Percentiles rank a stretch among this genome's conserved stretches.
Conservation (phyloP, 495 filamentous ascomycete species). For the Neurospora discreta region DNA sequence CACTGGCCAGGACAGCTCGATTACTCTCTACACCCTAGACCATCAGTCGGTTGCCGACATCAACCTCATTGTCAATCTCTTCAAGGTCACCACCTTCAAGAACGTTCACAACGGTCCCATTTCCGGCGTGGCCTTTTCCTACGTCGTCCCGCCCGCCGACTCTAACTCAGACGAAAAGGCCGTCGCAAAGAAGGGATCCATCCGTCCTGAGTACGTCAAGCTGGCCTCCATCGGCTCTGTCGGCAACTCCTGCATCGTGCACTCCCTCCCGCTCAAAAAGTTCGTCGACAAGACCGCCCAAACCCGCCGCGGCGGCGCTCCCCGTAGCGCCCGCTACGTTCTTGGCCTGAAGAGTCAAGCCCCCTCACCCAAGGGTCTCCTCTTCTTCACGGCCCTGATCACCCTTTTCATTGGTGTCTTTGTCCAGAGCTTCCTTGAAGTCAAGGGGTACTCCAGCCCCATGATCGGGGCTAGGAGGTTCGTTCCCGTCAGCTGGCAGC, state of each 20-base stretch:
- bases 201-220: slow-evolving; percentile 51
- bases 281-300: slow-evolving; percentile 33
- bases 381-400: slow-evolving; percentile 39
- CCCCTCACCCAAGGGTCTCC: slow-evolving; percentile 33
- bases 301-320: slow-evolving; percentile 31
- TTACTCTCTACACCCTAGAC: slow-evolving; percentile 66
- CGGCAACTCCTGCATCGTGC: slow-evolving; percentile 74
- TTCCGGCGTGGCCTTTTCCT: slow-evolving; percentile 73
- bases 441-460: slow-evolving; percentile 49
- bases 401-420: slow-evolving; percentile 48
- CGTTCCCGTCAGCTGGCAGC: slow-evolving; percentile 19
- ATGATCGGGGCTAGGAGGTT: slow-evolving; percentile 33
- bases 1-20: slow-evolving; percentile 70
- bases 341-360: slow-evolving; percentile 47
- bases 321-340: slow-evolving; percentile 49
- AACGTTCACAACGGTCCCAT: slow-evolving; percentile 76
- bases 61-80: slow-evolving; percentile 46
- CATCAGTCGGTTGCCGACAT: slow-evolving; percentile 31
- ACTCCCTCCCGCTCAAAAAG: slow-evolving; percentile 61
- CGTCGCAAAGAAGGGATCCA: slow-evolving; percentile 10
- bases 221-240: slow-evolving; percentile 71
- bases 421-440: slow-evolving; percentile 55
- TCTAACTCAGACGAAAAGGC: slow-evolving; percentile 11
- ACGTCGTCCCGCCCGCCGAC: slow-evolving; percentile 44
- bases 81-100: slow-evolving; percentile 50